These are phyloP conservation scores for Diaporthe amygdali DNA, from an alignment of 2,329 filamentous ascomycete species.

Conservation along the genomic window DNA sequence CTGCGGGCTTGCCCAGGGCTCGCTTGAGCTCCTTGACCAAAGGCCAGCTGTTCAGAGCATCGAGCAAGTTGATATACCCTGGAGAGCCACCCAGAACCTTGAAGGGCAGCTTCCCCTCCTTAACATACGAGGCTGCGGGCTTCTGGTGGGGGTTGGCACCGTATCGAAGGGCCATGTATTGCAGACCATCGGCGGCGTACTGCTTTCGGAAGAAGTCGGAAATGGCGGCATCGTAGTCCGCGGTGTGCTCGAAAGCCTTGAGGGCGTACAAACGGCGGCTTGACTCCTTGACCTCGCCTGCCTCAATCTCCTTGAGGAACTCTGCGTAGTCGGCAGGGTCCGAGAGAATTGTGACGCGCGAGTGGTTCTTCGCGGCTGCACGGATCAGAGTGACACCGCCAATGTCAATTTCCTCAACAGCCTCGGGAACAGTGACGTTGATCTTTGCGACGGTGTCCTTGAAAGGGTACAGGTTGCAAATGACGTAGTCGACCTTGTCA, in stretches of 20 bases:
- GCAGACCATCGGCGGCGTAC: constrained; percentile 84
- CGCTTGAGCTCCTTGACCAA: constrained; percentile 95
- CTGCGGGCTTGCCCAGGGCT: constrained; percentile 85
- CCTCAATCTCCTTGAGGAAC: constrained; percentile 88
- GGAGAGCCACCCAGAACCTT: constrained; percentile 89
- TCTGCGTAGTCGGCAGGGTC: constrained; percentile 93
- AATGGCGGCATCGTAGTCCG: constrained; percentile 94
- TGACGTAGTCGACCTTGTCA: constrained; percentile 91
- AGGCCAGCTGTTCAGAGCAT: constrained; percentile 95
- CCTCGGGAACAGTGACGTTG: constrained; percentile 95
- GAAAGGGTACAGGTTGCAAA: constrained; percentile 99
- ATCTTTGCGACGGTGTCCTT: constrained; percentile 97
- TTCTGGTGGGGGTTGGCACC: constrained; percentile 99
- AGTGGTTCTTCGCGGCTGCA: constrained; percentile 97
- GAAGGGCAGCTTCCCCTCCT: constrained; percentile 82
- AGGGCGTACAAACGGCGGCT: constrained; percentile 90
- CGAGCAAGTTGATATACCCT: constrained; percentile 96
- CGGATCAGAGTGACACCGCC: constrained; percentile 95
- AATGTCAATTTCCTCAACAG: constrained; percentile 98
- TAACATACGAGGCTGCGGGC: constrained; percentile 84
- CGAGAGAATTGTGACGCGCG: constrained; percentile 92
- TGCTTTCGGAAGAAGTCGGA: constrained; percentile 97
- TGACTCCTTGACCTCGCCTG: constrained; percentile 83
- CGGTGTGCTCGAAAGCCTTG: constrained; percentile 98
- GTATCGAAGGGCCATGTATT: constrained; percentile 88